A percentile compares a stretch with the other conserved stretches of the same genome.
Conservation (phyloP, 139 green algal species). For the Trebouxia sp. region DNA sequence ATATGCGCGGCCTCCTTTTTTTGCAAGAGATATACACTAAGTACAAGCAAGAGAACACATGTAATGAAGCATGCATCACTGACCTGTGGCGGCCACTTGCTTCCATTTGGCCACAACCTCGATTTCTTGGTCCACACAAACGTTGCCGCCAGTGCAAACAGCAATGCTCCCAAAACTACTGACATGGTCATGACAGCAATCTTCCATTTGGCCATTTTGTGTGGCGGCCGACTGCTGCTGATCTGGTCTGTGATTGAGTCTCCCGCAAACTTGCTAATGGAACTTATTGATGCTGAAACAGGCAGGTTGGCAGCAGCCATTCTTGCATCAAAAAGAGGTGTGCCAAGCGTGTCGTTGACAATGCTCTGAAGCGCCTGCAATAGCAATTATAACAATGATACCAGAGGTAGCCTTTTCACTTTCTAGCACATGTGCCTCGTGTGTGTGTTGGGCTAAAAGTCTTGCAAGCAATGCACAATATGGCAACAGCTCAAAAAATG, state of each 20-base stretch:
- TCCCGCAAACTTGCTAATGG: background rate
- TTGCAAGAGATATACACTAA: too few species aligned
- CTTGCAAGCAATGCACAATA: too few species aligned
- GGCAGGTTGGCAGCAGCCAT: background rate
- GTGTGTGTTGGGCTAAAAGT: too few species aligned
- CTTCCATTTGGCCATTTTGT: background rate
- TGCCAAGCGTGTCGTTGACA: background rate
- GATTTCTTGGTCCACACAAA: background rate
- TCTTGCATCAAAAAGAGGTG: background rate
- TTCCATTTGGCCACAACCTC: too few species aligned
- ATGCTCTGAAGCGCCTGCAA: background rate
- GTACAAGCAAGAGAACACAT: too few species aligned
- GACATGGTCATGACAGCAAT: background rate
- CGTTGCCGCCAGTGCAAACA: background rate
- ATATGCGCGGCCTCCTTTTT: too few species aligned
- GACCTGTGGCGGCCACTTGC: too few species aligned
- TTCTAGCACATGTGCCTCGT: too few species aligned
- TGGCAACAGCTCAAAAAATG: too few species aligned
- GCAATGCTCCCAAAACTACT: background rate
- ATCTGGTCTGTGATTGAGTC: conserved; percentile 4
- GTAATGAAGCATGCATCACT: too few species aligned
- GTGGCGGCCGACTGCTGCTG: background rate
- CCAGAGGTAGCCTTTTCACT: too few species aligned
- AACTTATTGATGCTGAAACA: background rate
- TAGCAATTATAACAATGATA: too few species aligned